phyloP scores from a whole-genome alignment of 768 basidiomycete species.

The Tricholomella constricta region DNA sequence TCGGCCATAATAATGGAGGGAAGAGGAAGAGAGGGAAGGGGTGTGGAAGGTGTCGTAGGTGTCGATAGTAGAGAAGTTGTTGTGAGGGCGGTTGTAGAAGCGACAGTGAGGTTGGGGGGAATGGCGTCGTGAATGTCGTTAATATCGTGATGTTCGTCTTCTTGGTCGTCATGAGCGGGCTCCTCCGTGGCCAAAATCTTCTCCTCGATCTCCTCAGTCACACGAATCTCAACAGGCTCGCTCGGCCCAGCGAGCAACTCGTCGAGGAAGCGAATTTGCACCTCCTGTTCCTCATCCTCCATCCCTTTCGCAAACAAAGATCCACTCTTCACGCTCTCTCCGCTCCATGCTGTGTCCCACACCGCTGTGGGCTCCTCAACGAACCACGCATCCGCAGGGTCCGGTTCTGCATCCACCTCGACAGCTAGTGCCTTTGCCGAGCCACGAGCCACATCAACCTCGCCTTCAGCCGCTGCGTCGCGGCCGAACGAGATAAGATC shows the following conservation, averaged over 20 bases:
- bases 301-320: neutral
- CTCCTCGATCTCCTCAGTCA: conserved; percentile 3
- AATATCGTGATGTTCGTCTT: conserved; percentile 14
- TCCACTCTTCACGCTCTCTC: conserved; percentile 8
- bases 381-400: conserved; percentile 22
- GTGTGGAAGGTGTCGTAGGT: conserved; percentile 8
- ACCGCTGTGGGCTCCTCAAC: conserved; percentile 18
- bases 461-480: neutral
- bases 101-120: neutral
- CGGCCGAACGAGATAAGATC: conserved; percentile 11
- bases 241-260: conserved; percentile 3
- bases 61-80: conserved; percentile 11
- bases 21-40: conserved; percentile 5
- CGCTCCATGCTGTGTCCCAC: conserved; percentile 11
- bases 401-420: conserved; percentile 4
- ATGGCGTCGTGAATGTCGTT: conserved; percentile 7
- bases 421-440: neutral
- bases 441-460: neutral
- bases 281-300: neutral
- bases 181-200: neutral
- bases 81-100: neutral
- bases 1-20: neutral
- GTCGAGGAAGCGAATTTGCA: conserved; percentile 7
- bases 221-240: conserved; percentile 7
- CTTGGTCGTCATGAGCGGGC: neutral